Evolutionary conservation across 345 rosid species (phyloP).

Genomic region (Rhodomyrtus tomentosa): DNA sequence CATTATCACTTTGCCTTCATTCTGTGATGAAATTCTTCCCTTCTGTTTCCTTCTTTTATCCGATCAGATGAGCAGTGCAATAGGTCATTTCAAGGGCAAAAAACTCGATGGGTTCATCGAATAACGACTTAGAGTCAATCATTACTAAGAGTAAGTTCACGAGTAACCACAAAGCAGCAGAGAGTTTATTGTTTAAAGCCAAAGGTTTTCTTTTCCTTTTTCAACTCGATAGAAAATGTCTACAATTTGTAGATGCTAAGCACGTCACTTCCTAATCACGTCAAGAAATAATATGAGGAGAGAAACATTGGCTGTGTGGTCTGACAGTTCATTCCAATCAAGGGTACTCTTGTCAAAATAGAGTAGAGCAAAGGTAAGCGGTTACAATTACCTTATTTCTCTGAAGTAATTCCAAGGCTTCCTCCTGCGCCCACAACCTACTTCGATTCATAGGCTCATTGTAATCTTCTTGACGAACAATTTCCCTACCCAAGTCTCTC

Average conservation of each 20-base stretch:
- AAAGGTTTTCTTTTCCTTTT: not conserved
- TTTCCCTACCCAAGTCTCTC: too few relatives aligned
- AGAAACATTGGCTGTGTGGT: rapidly evolving
- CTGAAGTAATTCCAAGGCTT: too few relatives aligned
- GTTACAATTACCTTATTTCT: too few relatives aligned
- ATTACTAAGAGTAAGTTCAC: not conserved
- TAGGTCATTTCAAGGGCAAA: not conserved
- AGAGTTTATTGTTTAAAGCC: not conserved
- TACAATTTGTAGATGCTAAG: not conserved
- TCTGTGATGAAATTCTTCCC: too few relatives aligned
- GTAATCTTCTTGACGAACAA: too few relatives aligned
- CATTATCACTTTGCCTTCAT: too few relatives aligned
- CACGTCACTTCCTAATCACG: not conserved
- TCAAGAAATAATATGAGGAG: not conserved
- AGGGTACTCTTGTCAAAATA: too few relatives aligned
- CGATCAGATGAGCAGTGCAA: too few relatives aligned
- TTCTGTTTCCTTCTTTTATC: too few relatives aligned
- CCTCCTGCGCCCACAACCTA: too few relatives aligned
- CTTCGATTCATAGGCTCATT: too few relatives aligned
- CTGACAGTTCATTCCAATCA: not conserved
- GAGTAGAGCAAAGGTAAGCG: too few relatives aligned
- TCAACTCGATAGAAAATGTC: not conserved
- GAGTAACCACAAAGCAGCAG: not conserved
- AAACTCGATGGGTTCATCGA: rapidly evolving
- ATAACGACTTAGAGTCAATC: rapidly evolving